Conservation (phyloP, 305 asterid genomes). For the Fraxinus xanthoxyloides region DNA sequence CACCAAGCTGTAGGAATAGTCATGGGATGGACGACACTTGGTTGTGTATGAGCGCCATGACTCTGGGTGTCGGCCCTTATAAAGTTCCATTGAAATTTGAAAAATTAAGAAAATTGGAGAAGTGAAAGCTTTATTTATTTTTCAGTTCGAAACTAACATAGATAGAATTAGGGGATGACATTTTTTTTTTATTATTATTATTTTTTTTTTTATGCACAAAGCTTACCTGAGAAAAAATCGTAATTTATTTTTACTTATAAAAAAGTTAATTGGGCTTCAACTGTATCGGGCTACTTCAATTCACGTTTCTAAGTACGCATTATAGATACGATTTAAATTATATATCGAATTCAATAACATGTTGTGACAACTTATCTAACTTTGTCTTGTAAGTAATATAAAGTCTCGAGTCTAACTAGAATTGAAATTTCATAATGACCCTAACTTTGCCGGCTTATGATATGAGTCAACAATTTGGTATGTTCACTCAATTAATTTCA, state of each 20-base stretch:
- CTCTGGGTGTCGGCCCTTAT: not conserved
- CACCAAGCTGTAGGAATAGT: constrained; percentile 3
- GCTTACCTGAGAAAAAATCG: too few species aligned
- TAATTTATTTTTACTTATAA: too few species aligned
- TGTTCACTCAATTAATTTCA: not conserved
- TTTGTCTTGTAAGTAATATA: too few species aligned
- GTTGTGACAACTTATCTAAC: not conserved
- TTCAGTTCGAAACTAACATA: too few species aligned
- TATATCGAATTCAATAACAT: not conserved
- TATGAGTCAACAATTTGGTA: constrained; percentile 30
- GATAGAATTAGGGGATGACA: too few species aligned
- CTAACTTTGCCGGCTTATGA: constrained; percentile 15
- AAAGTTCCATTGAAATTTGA: not conserved
- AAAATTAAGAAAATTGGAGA: not conserved
- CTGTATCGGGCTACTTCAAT: too few species aligned
- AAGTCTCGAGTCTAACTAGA: not conserved
- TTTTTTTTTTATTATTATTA: too few species aligned
- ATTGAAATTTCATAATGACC: constrained; percentile 18
- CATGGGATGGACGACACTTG: constrained; percentile 9
- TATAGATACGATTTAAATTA: not conserved
- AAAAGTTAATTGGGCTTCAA: too few species aligned
- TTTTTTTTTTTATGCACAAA: too few species aligned
- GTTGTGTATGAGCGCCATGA: not conserved
- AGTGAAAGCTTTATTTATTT: too few species aligned
- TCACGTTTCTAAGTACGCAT: not conserved